Conservation (phyloP, 129 eudicot species). For the Deinandra increscens region DNA sequence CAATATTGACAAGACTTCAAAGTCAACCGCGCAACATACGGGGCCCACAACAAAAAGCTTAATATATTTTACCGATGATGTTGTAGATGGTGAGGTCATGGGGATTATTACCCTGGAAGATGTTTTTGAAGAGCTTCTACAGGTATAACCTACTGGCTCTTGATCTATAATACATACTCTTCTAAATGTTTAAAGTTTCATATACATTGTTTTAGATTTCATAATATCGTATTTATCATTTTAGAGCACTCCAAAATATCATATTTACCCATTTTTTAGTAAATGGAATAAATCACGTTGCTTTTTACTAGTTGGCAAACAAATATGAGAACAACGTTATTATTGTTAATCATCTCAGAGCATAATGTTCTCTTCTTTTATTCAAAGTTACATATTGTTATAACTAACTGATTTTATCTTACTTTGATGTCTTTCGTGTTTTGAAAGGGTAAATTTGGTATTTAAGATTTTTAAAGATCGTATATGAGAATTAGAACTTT, state of each 20-base stretch:
- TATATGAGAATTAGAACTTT: neutral
- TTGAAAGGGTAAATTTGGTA: neutral
- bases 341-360: neutral
- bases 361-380: neutral
- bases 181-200: neutral
- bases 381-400: neutral
- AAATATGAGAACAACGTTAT: neutral
- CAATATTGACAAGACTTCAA: slow-evolving; percentile 43
- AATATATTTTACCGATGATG: slow-evolving; percentile 39
- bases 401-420: neutral
- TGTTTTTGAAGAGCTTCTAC: slow-evolving; percentile 97
- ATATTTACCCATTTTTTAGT: neutral
- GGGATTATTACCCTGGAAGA: slow-evolving; percentile 97
- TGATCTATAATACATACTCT: neutral
- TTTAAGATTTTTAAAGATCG: neutral
- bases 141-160: slow-evolving; percentile 34
- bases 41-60: slow-evolving; percentile 22
- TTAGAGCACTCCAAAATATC: neutral
- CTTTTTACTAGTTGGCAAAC: neutral
- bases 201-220: neutral
- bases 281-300: neutral
- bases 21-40: slow-evolving; percentile 19
- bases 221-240: neutral
- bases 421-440: neutral
- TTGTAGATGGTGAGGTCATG: slow-evolving; percentile 87